phyloP scores from a whole-genome alignment of 805 yeast genomes.

The Ogataea pilisensis region DNA sequence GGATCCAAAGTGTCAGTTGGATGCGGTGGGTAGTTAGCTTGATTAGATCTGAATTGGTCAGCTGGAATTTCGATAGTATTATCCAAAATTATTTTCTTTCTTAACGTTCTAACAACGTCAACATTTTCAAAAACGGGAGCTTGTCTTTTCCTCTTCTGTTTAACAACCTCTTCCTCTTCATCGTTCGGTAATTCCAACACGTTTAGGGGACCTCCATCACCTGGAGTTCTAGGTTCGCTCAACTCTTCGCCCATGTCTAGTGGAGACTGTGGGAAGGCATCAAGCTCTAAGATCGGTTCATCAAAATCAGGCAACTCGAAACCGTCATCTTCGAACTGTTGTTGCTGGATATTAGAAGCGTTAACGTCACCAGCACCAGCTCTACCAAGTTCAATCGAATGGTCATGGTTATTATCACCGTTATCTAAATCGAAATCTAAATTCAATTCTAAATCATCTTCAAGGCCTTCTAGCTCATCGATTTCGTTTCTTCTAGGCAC shows the following conservation, averaged over 20 bases:
- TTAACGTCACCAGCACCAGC: conserved; percentile 28
- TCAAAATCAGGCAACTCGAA: conserved; percentile 40
- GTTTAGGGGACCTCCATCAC: conserved; percentile 4
- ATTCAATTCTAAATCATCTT: conserved; percentile 29
- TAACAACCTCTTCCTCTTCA: conserved; percentile 2
- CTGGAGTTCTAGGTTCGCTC: conserved; percentile 16
- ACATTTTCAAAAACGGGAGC: conserved; percentile 31
- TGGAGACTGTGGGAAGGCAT: conserved; percentile 6
- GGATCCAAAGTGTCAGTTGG: conserved; percentile 6
- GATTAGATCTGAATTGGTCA: conserved; percentile 32
- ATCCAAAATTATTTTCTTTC: conserved; percentile 46
- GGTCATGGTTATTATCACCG: conserved; percentile 25
- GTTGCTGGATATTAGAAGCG: conserved; percentile 19
- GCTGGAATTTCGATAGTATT: conserved; percentile 39
- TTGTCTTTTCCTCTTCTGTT: conserved; percentile 18
- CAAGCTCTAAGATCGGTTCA: conserved; percentile 22
- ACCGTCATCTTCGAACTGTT: conserved; percentile 32
- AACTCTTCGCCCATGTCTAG: conserved; percentile 4
- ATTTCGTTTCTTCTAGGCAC: conserved; percentile 47
- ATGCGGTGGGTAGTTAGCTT: conserved; percentile 23
- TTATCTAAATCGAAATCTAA: conserved; percentile 32
- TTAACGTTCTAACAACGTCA: conserved; percentile 45
- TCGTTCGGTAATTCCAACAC: conserved; percentile 2
- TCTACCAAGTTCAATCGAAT: conserved; percentile 54
- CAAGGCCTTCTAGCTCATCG: conserved; percentile 30